Base-by-base conservation (phyloP, 2,329 filamentous ascomycete genomes). In the Thielaviopsis cerberus region DNA sequence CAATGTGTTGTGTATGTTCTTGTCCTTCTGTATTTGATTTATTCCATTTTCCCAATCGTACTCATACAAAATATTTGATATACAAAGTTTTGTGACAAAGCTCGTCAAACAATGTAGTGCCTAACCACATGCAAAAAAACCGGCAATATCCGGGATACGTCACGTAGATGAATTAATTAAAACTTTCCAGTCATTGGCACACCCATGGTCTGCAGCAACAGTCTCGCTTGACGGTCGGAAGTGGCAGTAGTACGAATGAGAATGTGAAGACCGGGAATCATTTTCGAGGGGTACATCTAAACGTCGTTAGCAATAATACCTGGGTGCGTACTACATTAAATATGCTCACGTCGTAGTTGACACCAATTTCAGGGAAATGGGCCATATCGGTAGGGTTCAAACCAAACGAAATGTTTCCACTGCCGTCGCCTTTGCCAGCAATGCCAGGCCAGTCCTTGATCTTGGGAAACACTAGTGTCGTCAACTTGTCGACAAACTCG, bases 391-490 rank as follows among this genome's bases (percentile, higher is more conserved):
- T 83, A 4, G 83, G 76, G 15, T 77, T 77, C 65, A 98, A 76
- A 64, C 92, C 92, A 69, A 90, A 91, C 10, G 77, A 78, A 64
- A 98, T 77, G 69, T 97, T 96, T 41, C 92, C 92, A 62, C 85
- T 84, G 66, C 82, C 83, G 69, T 98, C 92, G 66, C 92, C 92
- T 45, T 87, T 87, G 51, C 66, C 69, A 54, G 24, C 22, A 37
- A 59, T 61, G 52, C 92, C 92, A 58, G 80, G 81, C 86, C 88
- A 98, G 65, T 98, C 92, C 76, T 97, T 98, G 71, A 98, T 94
- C 67, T 83, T 86, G 45, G 92, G 92, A 68, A 97, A 77, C 5
- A 98, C 90, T 8, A 97, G 75, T 68, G 94, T 88, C 58, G 97
- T 76, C 64, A 89, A 75, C 74, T 95, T 95, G 66, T 91, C 86